Percentiles rank a stretch among this genome's conserved stretches.
Evolutionary conservation across 2,329 filamentous ascomycete genomes (phyloP).

Genomic region (Diaporthe nobilis): DNA sequence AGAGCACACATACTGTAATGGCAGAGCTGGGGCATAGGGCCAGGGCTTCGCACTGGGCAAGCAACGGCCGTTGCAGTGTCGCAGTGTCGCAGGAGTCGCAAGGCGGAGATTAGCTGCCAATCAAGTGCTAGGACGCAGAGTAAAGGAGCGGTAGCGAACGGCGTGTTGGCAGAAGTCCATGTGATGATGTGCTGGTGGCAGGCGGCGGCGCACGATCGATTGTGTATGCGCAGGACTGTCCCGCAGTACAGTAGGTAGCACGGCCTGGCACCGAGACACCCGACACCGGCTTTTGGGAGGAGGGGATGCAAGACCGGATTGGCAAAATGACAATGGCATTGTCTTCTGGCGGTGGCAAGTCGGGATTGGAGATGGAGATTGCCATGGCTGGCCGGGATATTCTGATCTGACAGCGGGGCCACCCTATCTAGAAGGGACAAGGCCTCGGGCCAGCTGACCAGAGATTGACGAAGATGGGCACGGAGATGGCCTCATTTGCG

Average conservation of each 20-base stretch:
- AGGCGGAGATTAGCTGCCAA: slow-evolving; percentile 19
- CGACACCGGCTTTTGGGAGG: background rate
- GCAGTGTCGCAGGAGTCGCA: slow-evolving; percentile 19
- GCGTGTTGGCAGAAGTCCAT: background rate
- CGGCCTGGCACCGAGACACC: background rate
- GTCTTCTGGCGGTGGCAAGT: slow-evolving; percentile 6
- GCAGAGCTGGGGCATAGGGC: slow-evolving; percentile 6
- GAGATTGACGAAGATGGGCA: background rate
- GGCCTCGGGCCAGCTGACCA: slow-evolving; percentile 23
- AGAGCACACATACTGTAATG: background rate
- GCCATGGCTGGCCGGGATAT: slow-evolving; percentile 28
- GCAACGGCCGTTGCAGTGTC: slow-evolving; percentile 9
- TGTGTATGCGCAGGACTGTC: background rate
- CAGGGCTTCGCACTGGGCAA: slow-evolving; percentile 19
- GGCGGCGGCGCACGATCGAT: background rate
- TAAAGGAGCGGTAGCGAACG: slow-evolving; percentile 10
- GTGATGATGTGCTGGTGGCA: background rate
- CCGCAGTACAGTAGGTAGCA: background rate
- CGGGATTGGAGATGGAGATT: slow-evolving; percentile 27
- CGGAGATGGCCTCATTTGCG: slow-evolving; percentile 29
- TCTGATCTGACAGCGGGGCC: slow-evolving; percentile 30
- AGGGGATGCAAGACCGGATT: slow-evolving; percentile 14
- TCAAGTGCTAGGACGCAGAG: slow-evolving; percentile 12
- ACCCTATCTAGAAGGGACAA: slow-evolving; percentile 18
- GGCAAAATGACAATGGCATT: slow-evolving; percentile 22